These are phyloP conservation scores for Apiospora arundinis DNA, from an alignment of 2,329 filamentous ascomycete genomes.

Conservation along the genomic window DNA sequence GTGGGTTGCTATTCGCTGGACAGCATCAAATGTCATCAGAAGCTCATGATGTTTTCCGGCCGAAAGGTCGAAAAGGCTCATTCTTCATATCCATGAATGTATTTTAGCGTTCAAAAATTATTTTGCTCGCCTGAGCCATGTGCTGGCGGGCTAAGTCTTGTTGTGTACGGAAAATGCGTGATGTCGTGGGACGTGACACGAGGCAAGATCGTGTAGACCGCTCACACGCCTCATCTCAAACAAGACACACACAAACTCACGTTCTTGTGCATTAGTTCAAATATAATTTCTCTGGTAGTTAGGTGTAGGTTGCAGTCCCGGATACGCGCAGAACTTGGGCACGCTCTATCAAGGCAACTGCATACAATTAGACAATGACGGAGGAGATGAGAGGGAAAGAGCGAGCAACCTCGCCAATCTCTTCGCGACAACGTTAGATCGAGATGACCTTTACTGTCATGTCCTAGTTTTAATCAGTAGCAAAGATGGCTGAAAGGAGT, in stretches of 20 bases:
- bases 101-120: not conserved
- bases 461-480: not conserved
- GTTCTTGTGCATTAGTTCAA: no score
- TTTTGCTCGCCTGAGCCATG: not conserved
- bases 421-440: not conserved
- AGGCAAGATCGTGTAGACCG: conserved; percentile 14
- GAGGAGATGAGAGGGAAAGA: not conserved
- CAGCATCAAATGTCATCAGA: not conserved
- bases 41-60: not conserved
- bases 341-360: not conserved
- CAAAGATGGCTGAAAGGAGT: not conserved
- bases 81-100: not conserved
- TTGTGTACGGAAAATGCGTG: not conserved
- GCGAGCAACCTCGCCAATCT: not conserved
- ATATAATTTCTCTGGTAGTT: no score
- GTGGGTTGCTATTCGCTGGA: not conserved
- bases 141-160: not conserved
- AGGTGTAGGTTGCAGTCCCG: not conserved
- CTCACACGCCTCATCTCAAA: not conserved
- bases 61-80: not conserved
- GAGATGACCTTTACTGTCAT: not conserved
- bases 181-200: conserved; percentile 1
- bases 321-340: not conserved
- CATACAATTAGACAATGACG: not conserved
- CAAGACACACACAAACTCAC: not conserved